A percentile compares a stretch with the other conserved stretches of the same genome.
phyloP scores from a whole-genome alignment of 2,329 filamentous ascomycete genomes.

The Aspergillus sp. region DNA sequence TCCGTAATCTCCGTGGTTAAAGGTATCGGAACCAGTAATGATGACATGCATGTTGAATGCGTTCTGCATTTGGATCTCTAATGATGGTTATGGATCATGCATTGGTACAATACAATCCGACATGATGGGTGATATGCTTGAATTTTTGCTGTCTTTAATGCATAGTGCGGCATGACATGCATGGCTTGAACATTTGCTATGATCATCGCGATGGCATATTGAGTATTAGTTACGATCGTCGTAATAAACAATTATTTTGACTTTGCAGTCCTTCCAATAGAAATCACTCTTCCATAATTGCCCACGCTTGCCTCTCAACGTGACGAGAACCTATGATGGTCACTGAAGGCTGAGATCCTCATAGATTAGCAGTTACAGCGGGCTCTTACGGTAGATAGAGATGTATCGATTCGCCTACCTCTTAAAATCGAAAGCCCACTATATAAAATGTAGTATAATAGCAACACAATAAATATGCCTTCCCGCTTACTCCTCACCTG shows the following conservation, averaged over 20 bases:
- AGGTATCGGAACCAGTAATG: background rate
- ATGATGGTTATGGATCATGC: constrained; percentile 14
- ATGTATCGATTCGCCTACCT: background rate
- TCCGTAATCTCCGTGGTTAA: constrained; percentile 31
- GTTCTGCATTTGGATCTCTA: constrained; percentile 7
- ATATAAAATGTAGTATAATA: background rate
- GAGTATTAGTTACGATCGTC: background rate
- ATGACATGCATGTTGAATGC: constrained; percentile 6
- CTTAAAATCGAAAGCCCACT: background rate
- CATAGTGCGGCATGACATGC: background rate
- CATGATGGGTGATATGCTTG: background rate
- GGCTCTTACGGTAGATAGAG: too few species aligned
- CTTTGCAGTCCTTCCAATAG: background rate
- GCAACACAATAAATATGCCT: background rate
- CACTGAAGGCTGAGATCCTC: too few species aligned
- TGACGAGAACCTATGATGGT: too few species aligned
- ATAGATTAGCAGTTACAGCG: too few species aligned
- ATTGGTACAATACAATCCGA: constrained; percentile 2
- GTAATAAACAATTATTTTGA: background rate
- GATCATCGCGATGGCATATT: constrained; percentile 1
- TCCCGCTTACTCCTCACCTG: background rate
- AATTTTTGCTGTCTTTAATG: background rate
- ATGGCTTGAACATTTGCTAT: background rate
- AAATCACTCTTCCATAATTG: background rate
- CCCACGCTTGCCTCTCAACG: too few species aligned